A percentile compares a stretch with the other conserved stretches of the same genome.
phyloP scores from a whole-genome alignment of 208 protist species.

The Dictyostelium gargantuum region DNA sequence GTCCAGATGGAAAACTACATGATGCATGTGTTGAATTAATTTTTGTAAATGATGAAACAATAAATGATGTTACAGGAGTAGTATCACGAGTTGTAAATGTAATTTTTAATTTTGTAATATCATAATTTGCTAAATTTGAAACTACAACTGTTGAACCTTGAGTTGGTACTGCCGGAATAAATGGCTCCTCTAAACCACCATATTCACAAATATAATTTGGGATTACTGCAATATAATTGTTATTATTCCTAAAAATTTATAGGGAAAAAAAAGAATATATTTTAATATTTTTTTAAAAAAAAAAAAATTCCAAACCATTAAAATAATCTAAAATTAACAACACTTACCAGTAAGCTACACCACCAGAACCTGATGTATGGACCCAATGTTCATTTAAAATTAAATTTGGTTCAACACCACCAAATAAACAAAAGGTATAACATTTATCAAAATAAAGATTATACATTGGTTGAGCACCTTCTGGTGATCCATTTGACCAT shows the following conservation, averaged over 20 bases:
- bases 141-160: neutral
- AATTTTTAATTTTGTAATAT: neutral
- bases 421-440: constrained; percentile 12
- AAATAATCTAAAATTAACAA: neutral
- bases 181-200: neutral
- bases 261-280: neutral
- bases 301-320: neutral
- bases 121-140: neutral
- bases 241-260: constrained; percentile 10
- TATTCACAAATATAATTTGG: neutral
- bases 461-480: neutral
- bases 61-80: neutral
- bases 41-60: neutral
- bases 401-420: constrained; percentile 15
- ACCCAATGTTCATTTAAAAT: neutral
- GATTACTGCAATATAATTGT: neutral
- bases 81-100: neutral
- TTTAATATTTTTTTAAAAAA: neutral
- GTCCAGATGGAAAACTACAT: neutral
- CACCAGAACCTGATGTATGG: neutral
- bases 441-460: constrained; percentile 35
- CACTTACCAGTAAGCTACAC: neutral
- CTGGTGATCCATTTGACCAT: neutral
- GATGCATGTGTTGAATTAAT: neutral
- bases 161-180: neutral